phyloP scores from a whole-genome alignment of 140 eudicot species.

The Flaveria floridana region DNA sequence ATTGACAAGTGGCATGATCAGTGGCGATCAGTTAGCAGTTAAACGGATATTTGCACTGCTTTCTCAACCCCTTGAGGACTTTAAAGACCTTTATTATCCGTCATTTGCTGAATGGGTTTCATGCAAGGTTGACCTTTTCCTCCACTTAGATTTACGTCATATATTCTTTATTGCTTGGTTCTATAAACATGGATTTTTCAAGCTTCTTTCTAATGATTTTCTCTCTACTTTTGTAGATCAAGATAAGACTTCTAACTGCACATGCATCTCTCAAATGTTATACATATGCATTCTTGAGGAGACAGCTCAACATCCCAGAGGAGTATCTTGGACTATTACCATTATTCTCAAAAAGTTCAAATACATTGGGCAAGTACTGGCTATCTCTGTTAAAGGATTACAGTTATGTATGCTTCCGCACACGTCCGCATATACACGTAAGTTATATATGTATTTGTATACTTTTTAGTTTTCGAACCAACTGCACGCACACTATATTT shows the following conservation, averaged over 20 bases:
- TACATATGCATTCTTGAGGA: slow-evolving; percentile 76
- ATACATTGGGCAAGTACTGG: slow-evolving; percentile 75
- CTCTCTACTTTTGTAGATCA: slow-evolving; percentile 53
- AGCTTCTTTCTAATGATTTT: slow-evolving; percentile 10
- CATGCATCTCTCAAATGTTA: slow-evolving; percentile 96
- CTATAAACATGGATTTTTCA: neutral
- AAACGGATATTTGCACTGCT: slow-evolving; percentile 83
- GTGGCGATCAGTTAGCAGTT: slow-evolving; percentile 87
- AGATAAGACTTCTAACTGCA: slow-evolving; percentile 81
- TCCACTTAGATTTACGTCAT: slow-evolving; percentile 14
- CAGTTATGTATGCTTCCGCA: slow-evolving; percentile 63
- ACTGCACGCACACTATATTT: neutral
- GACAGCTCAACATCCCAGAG: slow-evolving; percentile 67
- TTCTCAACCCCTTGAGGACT: slow-evolving; percentile 87
- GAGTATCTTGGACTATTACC: slow-evolving; percentile 83
- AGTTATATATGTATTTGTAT: slow-evolving; percentile 34
- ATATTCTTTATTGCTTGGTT: slow-evolving; percentile 13
- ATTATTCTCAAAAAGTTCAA: slow-evolving; percentile 72
- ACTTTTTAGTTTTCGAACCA: slow-evolving; percentile 16
- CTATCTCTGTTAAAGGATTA: slow-evolving; percentile 70
- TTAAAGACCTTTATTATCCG: slow-evolving; percentile 86
- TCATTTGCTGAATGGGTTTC: slow-evolving; percentile 99
- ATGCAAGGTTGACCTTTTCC: slow-evolving; percentile 61
- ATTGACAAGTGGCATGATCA: slow-evolving; percentile 80
- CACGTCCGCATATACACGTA: slow-evolving; percentile 61